Percentiles rank a stretch among this genome's conserved stretches.
Evolutionary conservation across 2,329 filamentous ascomycete genomes (phyloP).

Genomic region (Onygenales sp.): DNA sequence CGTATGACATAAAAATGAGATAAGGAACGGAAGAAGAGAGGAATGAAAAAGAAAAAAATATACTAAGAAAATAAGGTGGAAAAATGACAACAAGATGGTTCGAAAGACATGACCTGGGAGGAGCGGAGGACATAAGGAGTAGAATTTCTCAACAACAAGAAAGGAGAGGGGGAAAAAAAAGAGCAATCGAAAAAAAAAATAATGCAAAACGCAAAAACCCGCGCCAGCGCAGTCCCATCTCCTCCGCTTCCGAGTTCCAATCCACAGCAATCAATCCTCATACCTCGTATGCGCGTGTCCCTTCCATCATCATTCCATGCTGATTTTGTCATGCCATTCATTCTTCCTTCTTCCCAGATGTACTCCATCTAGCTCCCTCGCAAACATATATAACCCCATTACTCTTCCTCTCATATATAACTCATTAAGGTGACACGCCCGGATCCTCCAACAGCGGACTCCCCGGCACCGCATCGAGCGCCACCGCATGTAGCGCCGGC

Average conservation of each 20-base stretch:
- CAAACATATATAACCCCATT: too few relatives aligned
- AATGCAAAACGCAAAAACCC: conserved; percentile 5
- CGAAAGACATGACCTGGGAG: conserved; percentile 3
- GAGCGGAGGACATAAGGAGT: too few relatives aligned
- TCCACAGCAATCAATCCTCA: too few relatives aligned
- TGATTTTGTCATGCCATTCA: too few relatives aligned
- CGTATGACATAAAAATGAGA: neutral
- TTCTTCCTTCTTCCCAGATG: too few relatives aligned
- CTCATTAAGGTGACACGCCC: conserved; percentile 1
- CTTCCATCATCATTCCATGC: too few relatives aligned
- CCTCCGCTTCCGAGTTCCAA: neutral
- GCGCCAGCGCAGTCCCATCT: conserved; percentile 3
- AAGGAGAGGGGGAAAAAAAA: neutral
- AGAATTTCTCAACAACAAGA: too few relatives aligned
- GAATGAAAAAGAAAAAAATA: neutral
- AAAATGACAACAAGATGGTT: conserved; percentile 1
- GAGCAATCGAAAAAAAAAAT: conserved; percentile 7
- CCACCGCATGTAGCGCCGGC: conserved; percentile 80
- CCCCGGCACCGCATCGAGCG: conserved; percentile 59
- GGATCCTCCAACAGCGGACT: conserved; percentile 26
- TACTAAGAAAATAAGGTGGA: conserved; percentile 4
- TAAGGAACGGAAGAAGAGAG: neutral
- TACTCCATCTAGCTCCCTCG: too few relatives aligned
- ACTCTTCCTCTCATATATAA: too few relatives aligned
- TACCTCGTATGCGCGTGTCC: too few relatives aligned